Evolutionary conservation across 2,329 filamentous ascomycete genomes (phyloP).

Genomic region (Mariannaea elegans): DNA sequence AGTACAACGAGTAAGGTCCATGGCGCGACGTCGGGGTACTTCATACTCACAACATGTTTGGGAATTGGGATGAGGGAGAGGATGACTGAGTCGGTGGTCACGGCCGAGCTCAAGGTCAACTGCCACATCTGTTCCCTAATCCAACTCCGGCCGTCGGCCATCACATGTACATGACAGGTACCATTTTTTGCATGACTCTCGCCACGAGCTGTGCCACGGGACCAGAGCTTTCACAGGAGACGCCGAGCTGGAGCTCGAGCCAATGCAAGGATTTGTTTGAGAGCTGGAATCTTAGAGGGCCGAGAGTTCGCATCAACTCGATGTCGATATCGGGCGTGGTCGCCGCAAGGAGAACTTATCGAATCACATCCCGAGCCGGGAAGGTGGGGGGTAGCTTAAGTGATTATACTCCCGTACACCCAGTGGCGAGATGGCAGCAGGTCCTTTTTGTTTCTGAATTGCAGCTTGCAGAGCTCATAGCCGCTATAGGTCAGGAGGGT

Average conservation of each 20-base stretch:
- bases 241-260: constrained; percentile 32
- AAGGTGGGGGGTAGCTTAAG: constrained; percentile 14
- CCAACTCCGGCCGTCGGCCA: constrained; percentile 41
- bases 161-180: constrained; percentile 37
- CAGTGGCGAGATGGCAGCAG: constrained; percentile 19
- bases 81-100: constrained; percentile 33
- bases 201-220: constrained; percentile 34
- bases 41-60: constrained; percentile 7
- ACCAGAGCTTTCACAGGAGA: constrained; percentile 27
- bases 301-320: constrained; percentile 29
- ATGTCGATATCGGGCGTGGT: constrained; percentile 28
- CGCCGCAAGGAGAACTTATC: constrained; percentile 23
- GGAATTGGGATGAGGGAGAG: constrained; percentile 8
- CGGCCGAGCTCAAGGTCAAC: constrained; percentile 41
- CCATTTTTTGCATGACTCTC: constrained; percentile 38
- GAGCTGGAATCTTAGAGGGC: constrained; percentile 32
- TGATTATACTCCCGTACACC: neutral
- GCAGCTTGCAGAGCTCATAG: neutral
- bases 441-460: neutral
- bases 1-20: constrained; percentile 11
- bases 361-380: constrained; percentile 21
- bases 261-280: constrained; percentile 21
- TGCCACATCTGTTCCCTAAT: constrained; percentile 40
- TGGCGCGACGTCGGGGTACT: constrained; percentile 4
- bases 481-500: constrained; percentile 15